Evolutionary conservation across 768 basidiomycete species (phyloP).

Genomic region (Suillus discolor): DNA sequence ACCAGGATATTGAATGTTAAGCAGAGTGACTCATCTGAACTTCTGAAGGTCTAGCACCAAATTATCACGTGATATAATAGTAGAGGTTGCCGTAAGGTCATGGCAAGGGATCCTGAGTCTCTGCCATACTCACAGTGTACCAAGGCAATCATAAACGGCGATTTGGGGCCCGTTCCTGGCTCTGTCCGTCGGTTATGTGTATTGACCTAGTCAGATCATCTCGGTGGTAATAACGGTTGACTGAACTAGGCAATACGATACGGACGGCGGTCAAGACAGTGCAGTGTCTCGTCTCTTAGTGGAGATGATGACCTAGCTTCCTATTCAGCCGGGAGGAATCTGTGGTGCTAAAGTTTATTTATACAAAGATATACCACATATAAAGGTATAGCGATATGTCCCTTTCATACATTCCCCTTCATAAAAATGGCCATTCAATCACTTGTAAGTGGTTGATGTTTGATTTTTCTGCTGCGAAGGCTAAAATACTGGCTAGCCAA

Average conservation of each 20-base stretch:
- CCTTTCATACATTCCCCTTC: background rate
- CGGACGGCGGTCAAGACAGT: background rate
- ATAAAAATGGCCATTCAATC: background rate
- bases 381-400: background rate
- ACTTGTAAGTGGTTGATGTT: background rate
- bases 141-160: too few species aligned
- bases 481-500: constrained; percentile 7
- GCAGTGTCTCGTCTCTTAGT: background rate
- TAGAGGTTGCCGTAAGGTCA: too few species aligned
- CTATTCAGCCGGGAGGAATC: background rate
- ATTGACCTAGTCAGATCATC: too few species aligned
- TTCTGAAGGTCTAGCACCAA: too few species aligned
- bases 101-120: too few species aligned
- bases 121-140: too few species aligned
- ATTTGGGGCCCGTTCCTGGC: too few species aligned
- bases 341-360: background rate
- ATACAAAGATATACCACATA: background rate
- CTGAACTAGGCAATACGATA: background rate
- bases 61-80: too few species aligned
- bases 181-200: too few species aligned
- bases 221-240: background rate
- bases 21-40: too few species aligned
- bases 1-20: too few species aligned
- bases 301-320: background rate
- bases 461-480: background rate